Evolutionary conservation across 768 basidiomycete species (phyloP), one percentile per base, ranked within the genome.

Genomic region (Tulasnella sp.): DNA sequence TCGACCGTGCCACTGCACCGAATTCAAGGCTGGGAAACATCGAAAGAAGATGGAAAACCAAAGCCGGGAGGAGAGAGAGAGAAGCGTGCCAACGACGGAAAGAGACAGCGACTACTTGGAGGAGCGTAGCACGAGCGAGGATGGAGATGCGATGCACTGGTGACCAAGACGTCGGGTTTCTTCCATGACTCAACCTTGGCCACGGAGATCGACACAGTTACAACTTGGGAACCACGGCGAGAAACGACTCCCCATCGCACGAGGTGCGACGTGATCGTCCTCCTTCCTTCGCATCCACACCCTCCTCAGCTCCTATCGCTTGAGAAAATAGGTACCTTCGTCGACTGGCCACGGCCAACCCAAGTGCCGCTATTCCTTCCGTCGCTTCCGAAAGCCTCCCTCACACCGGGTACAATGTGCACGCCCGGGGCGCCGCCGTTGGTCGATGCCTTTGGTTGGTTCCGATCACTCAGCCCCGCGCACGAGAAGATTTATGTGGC

Each of bases 401-500:
- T 46, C 42, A 85, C 76, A 82, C 84, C 18, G 56, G 62, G 31
- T 71, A 40, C 73, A 71, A 62, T 38, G 31, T 72, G 24, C 36
- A 48, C 48, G 48, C n/a, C n/a, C 80, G 81, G 36, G 75, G 80
- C 21, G 58, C n/a, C 80, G n/a, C 85, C 82, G 40, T 83, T 83
- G n/a, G 46, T 81, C 85, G 18, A 82, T 83, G 21, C 84, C 84
- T 24, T 82, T 84, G n/a, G 18, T 84, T 83, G 27, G 81, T 84
- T 56, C 77, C 84, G 79, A 77, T 81, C 27, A 36, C 77, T 18
- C 21, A 42, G 14, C 39, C 42, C 5, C 27, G 42, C n/a, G n/a
- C 74, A 7, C 36, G 95, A 96, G 84, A 98, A 98, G 85, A 85
- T 99, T n/a, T 98, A 86, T 99, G 97, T 83, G 97, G 98, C 81